Conservation (phyloP, 176 grass and related monocot species). For the Avena insularis region DNA sequence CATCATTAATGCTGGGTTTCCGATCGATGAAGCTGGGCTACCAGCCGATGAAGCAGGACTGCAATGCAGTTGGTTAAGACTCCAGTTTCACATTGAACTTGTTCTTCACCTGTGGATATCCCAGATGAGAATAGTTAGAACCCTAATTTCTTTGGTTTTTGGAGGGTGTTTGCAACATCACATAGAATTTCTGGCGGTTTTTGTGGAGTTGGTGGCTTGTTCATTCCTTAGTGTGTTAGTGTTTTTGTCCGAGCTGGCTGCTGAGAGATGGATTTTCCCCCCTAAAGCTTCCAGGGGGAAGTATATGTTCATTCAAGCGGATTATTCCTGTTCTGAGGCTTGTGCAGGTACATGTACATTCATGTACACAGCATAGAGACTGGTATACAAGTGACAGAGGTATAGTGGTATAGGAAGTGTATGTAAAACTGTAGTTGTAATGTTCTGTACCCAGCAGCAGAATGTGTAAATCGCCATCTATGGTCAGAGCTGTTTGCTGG, state of each 20-base stretch:
- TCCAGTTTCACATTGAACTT: background rate
- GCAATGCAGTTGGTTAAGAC: constrained; percentile 42
- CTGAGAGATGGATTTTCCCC: constrained; percentile 32
- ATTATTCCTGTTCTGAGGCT: constrained; percentile 40
- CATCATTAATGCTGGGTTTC: constrained; percentile 38
- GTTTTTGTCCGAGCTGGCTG: constrained; percentile 24
- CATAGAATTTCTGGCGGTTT: constrained; percentile 11
- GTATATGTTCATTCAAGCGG: constrained; percentile 18
- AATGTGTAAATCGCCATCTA: constrained; percentile 47
- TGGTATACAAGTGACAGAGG: constrained; percentile 48
- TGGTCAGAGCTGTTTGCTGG: constrained; percentile 45
- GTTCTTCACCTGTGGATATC: constrained; percentile 41
- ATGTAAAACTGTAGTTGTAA: constrained; percentile 51
- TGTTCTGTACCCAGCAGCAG: constrained; percentile 37
- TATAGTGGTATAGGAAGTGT: constrained; percentile 44
- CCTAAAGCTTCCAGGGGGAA: constrained; percentile 41
- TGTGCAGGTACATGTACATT: constrained; percentile 56
- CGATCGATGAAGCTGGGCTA: constrained; percentile 15
- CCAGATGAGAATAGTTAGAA: constrained; percentile 33
- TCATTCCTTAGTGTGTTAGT: constrained; percentile 42
- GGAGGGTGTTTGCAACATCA: constrained; percentile 34
- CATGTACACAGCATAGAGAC: constrained; percentile 56
- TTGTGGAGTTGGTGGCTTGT: constrained; percentile 37
- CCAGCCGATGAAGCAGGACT: constrained; percentile 42
- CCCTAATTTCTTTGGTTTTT: constrained; percentile 17